A percentile compares a stretch with the other conserved stretches of the same genome.
phyloP scores from a whole-genome alignment of 768 basidiomycete species.

The Guyanaporus albipodus region DNA sequence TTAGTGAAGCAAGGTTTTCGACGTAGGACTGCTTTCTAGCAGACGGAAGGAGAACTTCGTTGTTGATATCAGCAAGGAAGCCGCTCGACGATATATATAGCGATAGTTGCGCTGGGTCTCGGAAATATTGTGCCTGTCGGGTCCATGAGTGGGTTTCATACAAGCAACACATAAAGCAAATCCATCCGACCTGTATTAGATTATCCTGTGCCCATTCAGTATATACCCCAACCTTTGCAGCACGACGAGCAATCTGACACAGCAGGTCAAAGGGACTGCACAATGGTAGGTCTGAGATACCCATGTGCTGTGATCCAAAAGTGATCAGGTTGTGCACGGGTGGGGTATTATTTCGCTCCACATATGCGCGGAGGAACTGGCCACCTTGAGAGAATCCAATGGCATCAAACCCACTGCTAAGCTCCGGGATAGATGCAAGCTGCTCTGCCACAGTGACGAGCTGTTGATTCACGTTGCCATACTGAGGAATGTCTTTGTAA shows the following conservation, averaged over 20 bases:
- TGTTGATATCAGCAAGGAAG: constrained; percentile 78
- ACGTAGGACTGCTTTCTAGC: constrained; percentile 57
- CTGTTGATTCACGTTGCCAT: constrained; percentile 74
- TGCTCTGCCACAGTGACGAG: constrained; percentile 61
- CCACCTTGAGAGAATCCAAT: constrained; percentile 90
- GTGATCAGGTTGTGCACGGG: constrained; percentile 79
- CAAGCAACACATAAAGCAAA: background rate
- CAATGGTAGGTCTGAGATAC: constrained; percentile 67
- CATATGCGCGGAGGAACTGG: constrained; percentile 83
- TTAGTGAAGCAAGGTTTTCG: constrained; percentile 54
- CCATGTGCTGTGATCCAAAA: constrained; percentile 87
- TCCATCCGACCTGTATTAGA: constrained; percentile 56
- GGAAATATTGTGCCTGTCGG: constrained; percentile 77
- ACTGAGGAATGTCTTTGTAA: constrained; percentile 41
- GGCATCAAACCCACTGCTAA: constrained; percentile 73
- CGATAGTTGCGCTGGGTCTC: constrained; percentile 61
- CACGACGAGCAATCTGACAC: constrained; percentile 64
- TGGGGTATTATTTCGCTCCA: constrained; percentile 70
- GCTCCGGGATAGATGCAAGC: constrained; percentile 57
- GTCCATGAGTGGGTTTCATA: background rate
- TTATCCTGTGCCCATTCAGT: constrained; percentile 72
- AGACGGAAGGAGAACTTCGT: constrained; percentile 50
- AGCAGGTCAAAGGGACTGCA: constrained; percentile 65
- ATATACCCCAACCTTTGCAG: constrained; percentile 63
- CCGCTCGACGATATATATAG: constrained; percentile 56